Evolutionary conservation across 306 rosid genomes (phyloP).

Genomic region (Sicyos edulis): DNA sequence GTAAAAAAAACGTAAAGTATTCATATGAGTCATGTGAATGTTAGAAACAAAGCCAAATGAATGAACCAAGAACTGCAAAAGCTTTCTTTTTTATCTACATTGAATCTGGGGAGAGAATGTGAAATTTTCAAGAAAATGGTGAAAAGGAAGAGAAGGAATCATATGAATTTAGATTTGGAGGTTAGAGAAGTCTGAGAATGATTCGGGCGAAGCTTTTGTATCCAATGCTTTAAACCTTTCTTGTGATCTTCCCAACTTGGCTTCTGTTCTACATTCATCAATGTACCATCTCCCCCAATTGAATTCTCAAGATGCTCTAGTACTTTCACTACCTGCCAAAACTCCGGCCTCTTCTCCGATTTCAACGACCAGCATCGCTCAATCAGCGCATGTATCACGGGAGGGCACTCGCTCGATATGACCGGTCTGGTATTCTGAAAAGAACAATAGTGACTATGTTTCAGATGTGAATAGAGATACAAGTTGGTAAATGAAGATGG

Average conservation of each 20-base stretch:
- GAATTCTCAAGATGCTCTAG: slow-evolving; percentile 75
- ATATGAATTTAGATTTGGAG: slow-evolving; percentile 70
- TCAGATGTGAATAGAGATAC: neutral
- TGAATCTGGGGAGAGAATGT: too few species aligned
- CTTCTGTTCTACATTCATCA: slow-evolving; percentile 44
- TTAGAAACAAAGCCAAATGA: slow-evolving; percentile 10
- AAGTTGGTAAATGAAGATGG: neutral
- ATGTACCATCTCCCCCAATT: slow-evolving; percentile 53
- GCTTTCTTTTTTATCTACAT: too few species aligned
- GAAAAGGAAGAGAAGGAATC: slow-evolving; percentile 46
- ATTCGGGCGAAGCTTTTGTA: slow-evolving; percentile 71
- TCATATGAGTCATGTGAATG: slow-evolving; percentile 8
- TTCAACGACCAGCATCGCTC: slow-evolving; percentile 86
- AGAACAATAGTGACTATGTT: neutral
- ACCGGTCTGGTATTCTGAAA: slow-evolving; percentile 68
- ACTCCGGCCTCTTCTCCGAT: slow-evolving; percentile 79
- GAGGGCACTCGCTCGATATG: slow-evolving; percentile 56
- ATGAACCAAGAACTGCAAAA: neutral
- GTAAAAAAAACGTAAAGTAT: neutral
- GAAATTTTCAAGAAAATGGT: slow-evolving; percentile 2
- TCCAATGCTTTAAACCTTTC: slow-evolving; percentile 82
- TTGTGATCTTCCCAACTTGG: slow-evolving; percentile 55
- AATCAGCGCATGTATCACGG: slow-evolving; percentile 66
- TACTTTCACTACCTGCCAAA: slow-evolving; percentile 83
- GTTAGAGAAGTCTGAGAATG: slow-evolving; percentile 39